Evolutionary conservation across 2,329 filamentous ascomycete genomes (phyloP), one percentile per base, ranked within the genome.

Genomic region (Rugonectria rugulosa): DNA sequence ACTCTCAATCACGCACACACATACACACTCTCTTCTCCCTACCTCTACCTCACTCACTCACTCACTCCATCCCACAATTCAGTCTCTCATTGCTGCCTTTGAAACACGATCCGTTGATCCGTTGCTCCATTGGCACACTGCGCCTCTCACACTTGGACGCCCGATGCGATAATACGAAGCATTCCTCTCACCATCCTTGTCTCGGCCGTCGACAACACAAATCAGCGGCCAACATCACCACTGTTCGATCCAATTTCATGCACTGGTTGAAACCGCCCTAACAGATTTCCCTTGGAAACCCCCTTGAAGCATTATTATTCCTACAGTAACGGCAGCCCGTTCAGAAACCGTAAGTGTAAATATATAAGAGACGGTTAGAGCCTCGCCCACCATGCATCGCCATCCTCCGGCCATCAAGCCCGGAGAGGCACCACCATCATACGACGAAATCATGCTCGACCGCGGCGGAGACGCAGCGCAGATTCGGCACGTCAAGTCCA

Each of bases 361-460:
- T 52, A 52, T 52, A 53, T 19, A 49, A 24, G 37, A 27, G 3
- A 19, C 17, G 17, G 7, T 15, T 17, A 27, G n/a, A n/a, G n/a
- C n/a, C n/a, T n/a, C n/a, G n/a, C n/a, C n/a, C n/a, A 42, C 20
- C 23, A 67, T 67, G 64, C 31, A 56, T 3, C 34, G n/a, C n/a
- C n/a, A 37, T 26, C 50, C 50, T 15, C 49, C 48, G n/a, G 43
- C 51, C 2, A 19, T 61, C 8, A 69, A 65, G 36, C 53, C 67
- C n/a, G 66, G 61, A 42, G 67, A 65, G 15, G n/a, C 54, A 12
- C 63, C 68, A 3, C 63, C 63, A 1, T 47, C 54, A 15, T 71
- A 72, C 49, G 67, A 73, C 19, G 68, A 73, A 40, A 61, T 71
- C 41, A 44, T 64, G 43, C 59, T 69, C 15, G 40, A 57, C 29